Percentiles rank a stretch among this genome's conserved stretches.
Conservation (phyloP, 805 yeast genomes). For the Nakazawaea ambrosiae region DNA sequence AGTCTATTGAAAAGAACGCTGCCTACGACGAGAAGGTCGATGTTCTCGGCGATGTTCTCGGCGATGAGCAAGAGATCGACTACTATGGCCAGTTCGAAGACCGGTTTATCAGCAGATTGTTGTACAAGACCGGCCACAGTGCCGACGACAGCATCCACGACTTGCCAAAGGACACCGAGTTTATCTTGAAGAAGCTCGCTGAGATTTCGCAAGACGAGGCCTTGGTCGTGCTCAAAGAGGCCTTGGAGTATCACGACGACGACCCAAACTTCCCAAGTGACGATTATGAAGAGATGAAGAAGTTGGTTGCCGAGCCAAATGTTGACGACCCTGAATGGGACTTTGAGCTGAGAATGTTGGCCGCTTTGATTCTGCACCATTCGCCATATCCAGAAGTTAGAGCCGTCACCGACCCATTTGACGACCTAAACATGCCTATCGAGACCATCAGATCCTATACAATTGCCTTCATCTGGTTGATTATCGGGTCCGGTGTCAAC, state of each 20-base stretch:
- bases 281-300: slow-evolving; percentile 27
- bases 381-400: slow-evolving; percentile 64
- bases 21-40: slow-evolving; percentile 5
- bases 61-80: not conserved
- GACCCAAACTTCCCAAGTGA: slow-evolving; percentile 40
- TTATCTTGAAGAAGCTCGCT: slow-evolving; percentile 34
- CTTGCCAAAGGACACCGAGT: slow-evolving; percentile 16
- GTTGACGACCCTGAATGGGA: slow-evolving; percentile 18
- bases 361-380: slow-evolving; percentile 23
- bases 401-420: slow-evolving; percentile 54
- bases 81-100: slow-evolving; percentile 7
- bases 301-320: slow-evolving; percentile 14
- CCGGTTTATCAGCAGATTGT: slow-evolving; percentile 3
- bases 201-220: slow-evolving; percentile 31
- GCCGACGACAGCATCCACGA: slow-evolving; percentile 1
- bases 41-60: slow-evolving; percentile 1
- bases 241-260: slow-evolving; percentile 33
- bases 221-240: slow-evolving; percentile 29
- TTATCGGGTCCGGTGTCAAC: slow-evolving; percentile 47
- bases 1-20: not conserved
- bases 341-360: slow-evolving; percentile 26
- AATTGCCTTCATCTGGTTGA: slow-evolving; percentile 44
- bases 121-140: slow-evolving; percentile 10
- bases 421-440: slow-evolving; percentile 41
- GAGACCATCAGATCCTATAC: slow-evolving; percentile 53